These are phyloP conservation scores for Xylaria digitata DNA, from an alignment of 2,329 filamentous ascomycete genomes.

Conservation along the genomic window DNA sequence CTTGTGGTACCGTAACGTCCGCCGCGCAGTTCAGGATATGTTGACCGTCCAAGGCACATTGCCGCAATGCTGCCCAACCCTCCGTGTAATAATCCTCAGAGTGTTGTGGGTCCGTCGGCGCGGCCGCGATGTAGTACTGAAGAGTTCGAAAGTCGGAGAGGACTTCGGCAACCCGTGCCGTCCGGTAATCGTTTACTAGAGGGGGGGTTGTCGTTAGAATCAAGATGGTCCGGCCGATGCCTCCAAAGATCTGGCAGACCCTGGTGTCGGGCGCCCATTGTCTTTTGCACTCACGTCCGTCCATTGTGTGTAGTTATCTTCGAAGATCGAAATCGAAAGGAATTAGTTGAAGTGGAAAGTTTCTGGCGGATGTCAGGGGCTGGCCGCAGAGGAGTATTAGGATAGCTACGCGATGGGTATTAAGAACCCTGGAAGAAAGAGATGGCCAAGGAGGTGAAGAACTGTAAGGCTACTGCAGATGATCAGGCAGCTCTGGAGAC, in stretches of 20 bases:
- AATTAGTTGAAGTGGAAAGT: conserved; percentile 28
- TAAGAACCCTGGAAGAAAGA: conserved; percentile 24
- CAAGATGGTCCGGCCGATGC: background rate
- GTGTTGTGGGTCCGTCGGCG: conserved; percentile 64
- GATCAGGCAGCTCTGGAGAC: conserved; percentile 39
- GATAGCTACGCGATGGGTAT: conserved; percentile 28
- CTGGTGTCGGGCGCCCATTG: conserved; percentile 10
- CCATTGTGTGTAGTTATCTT: conserved; percentile 44
- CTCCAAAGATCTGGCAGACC: conserved; percentile 2
- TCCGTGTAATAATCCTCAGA: conserved; percentile 71
- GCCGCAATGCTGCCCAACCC: conserved; percentile 70
- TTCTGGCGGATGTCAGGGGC: conserved; percentile 18
- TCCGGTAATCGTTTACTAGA: conserved; percentile 70
- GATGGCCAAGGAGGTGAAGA: conserved; percentile 34
- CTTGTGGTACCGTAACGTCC: conserved; percentile 67
- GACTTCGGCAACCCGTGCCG: conserved; percentile 69
- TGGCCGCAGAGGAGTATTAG: conserved; percentile 23
- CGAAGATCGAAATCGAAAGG: conserved; percentile 7
- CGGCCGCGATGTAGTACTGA: conserved; percentile 71
- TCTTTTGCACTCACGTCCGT: conserved; percentile 49
- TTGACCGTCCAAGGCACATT: conserved; percentile 71
- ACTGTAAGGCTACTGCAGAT: conserved; percentile 42
- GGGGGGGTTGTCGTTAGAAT: conserved; percentile 39
- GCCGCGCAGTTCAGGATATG: conserved; percentile 73
- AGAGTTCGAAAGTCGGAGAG: conserved; percentile 71